Percentiles rank a stretch among this genome's conserved stretches.
These are phyloP conservation scores for Puccinia novopanici DNA, from an alignment of 1,284 basidiomycete genomes.

Conservation along the genomic window DNA sequence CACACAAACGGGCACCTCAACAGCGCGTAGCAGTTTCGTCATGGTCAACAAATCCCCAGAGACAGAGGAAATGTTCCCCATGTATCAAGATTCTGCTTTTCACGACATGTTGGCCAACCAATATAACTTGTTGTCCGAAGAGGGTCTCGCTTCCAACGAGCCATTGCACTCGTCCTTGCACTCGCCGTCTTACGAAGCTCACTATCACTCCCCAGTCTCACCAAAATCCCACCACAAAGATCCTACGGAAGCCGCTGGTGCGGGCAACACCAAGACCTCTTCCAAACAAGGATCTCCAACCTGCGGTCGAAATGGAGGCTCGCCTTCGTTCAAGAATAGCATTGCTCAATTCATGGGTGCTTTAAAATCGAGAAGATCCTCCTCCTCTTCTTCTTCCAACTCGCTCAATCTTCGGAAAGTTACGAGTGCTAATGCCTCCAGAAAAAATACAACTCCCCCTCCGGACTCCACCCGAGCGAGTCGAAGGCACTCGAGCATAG, in stretches of 20 bases:
- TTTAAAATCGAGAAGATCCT: conserved; percentile 9
- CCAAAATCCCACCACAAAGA: not conserved
- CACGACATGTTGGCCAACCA: conserved; percentile 28
- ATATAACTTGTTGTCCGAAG: conserved; percentile 20
- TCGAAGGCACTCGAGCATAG: conserved; percentile 10
- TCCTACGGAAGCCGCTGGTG: not conserved
- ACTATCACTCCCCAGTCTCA: conserved; percentile 7
- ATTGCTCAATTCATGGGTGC: conserved; percentile 14
- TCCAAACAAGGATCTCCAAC: not conserved
- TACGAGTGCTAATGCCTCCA: not conserved
- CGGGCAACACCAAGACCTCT: not conserved
- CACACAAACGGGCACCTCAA: not conserved
- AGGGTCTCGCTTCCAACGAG: not conserved
- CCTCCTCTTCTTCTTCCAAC: not conserved
- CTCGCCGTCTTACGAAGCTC: conserved; percentile 14
- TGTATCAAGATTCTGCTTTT: conserved; percentile 24
- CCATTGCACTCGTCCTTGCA: not conserved
- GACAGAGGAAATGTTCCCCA: not conserved
- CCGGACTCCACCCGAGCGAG: not conserved
- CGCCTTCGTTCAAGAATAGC: conserved; percentile 3
- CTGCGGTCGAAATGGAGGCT: not conserved
- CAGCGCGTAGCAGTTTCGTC: conserved; percentile 15
- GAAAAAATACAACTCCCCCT: not conserved
- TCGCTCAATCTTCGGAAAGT: conserved; percentile 9
- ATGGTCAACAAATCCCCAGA: conserved; percentile 15